These are phyloP conservation scores for Fusarium austroafricanum DNA, from an alignment of 2,329 filamentous ascomycete genomes.

Conservation along the genomic window DNA sequence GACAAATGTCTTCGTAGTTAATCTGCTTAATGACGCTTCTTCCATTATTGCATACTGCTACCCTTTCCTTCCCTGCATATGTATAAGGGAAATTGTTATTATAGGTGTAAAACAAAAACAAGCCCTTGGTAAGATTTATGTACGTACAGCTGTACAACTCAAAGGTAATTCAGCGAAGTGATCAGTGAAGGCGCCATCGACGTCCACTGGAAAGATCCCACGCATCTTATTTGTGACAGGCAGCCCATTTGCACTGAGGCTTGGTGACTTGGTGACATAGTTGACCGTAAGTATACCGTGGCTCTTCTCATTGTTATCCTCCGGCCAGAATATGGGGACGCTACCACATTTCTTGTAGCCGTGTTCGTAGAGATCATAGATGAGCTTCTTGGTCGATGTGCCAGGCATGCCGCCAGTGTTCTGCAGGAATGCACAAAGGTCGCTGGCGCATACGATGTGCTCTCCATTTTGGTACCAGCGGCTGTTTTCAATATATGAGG, in stretches of 20 bases:
- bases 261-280: neutral
- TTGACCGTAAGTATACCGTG: conserved; percentile 1
- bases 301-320: neutral
- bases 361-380: neutral
- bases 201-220: too few relatives aligned
- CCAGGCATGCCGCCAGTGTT: neutral
- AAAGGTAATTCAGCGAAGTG: too few relatives aligned
- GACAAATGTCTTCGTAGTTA: too few relatives aligned
- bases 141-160: too few relatives aligned
- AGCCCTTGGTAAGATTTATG: too few relatives aligned
- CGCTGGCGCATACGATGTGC: neutral
- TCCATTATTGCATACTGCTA: too few relatives aligned
- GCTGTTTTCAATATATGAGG: neutral
- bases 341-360: neutral
- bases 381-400: too few relatives aligned
- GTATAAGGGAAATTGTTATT: too few relatives aligned
- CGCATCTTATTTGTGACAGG: neutral
- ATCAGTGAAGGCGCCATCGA: too few relatives aligned
- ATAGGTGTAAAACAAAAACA: too few relatives aligned
- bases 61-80: too few relatives aligned
- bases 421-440: neutral
- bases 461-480: neutral
- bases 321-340: neutral
- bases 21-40: too few relatives aligned
- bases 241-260: neutral